Conservation (phyloP, 768 basidiomycete species). For the Auricularia heimuer region DNA sequence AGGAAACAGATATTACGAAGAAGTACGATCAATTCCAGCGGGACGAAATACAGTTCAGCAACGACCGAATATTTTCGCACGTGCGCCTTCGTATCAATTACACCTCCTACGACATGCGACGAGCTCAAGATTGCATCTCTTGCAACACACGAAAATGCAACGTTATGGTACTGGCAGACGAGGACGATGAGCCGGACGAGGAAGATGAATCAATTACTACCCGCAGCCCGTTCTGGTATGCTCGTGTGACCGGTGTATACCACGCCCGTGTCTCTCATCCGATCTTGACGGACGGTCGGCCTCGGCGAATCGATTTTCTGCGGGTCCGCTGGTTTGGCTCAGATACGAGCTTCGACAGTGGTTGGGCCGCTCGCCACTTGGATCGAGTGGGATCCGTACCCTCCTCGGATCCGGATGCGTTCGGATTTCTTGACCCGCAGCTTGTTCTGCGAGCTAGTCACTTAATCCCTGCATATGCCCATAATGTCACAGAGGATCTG, state of each 20-base stretch:
- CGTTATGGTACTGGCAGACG: slow-evolving; percentile 24
- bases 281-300: neutral
- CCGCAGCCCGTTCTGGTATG: slow-evolving; percentile 27
- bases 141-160: slow-evolving; percentile 22
- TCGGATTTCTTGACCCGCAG: slow-evolving; percentile 37
- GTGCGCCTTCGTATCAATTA: slow-evolving; percentile 24
- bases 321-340: slow-evolving; percentile 32
- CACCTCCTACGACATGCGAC: slow-evolving; percentile 34
- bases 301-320: slow-evolving; percentile 27
- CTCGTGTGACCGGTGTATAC: slow-evolving; percentile 21
- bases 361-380: slow-evolving; percentile 21
- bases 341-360: slow-evolving; percentile 17
- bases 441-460: slow-evolving; percentile 31
- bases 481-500: slow-evolving; percentile 13
- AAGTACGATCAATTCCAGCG: slow-evolving; percentile 6
- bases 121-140: slow-evolving; percentile 33
- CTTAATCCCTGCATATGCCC: slow-evolving; percentile 31
- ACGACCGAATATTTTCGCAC: slow-evolving; percentile 5
- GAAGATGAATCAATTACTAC: too few species aligned
- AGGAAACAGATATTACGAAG: slow-evolving; percentile 19
- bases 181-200: neutral
- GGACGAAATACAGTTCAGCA: slow-evolving; percentile 3
- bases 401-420: slow-evolving; percentile 19
- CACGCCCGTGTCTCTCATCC: slow-evolving; percentile 18
- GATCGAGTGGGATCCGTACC: slow-evolving; percentile 33